Conservation (phyloP, 2,329 filamentous ascomycete species). For the Trichophyton verrucosum region DNA sequence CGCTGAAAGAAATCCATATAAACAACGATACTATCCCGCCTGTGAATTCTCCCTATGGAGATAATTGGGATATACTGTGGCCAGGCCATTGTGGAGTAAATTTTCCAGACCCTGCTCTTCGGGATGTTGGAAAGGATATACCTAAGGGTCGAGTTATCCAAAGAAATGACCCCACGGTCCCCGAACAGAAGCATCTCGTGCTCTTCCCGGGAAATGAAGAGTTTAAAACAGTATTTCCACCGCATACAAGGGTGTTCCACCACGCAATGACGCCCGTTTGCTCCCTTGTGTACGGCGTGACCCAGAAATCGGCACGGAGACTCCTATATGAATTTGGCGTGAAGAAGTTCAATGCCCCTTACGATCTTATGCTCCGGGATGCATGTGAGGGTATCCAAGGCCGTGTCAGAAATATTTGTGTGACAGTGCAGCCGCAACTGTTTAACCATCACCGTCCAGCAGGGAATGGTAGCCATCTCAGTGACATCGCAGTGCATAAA, state of each 20-base stretch:
- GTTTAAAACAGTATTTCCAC: slow-evolving; percentile 20
- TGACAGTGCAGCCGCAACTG: slow-evolving; percentile 15
- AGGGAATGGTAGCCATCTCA: slow-evolving; percentile 9
- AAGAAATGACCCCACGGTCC: background rate
- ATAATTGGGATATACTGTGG: slow-evolving; percentile 43
- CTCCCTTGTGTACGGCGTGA: slow-evolving; percentile 36
- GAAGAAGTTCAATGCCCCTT: slow-evolving; percentile 28
- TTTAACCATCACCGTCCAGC: slow-evolving; percentile 14
- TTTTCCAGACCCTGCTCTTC: slow-evolving; percentile 6
- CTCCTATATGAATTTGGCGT: slow-evolving; percentile 36
- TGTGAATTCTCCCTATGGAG: slow-evolving; percentile 36
- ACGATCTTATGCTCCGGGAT: slow-evolving; percentile 23
- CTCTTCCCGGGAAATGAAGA: background rate
- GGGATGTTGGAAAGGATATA: background rate
- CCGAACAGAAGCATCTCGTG: background rate
- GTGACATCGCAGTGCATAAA: slow-evolving; percentile 12
- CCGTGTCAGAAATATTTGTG: slow-evolving; percentile 12
- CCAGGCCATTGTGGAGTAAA: slow-evolving; percentile 22
- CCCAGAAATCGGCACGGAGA: slow-evolving; percentile 33
- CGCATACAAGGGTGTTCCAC: slow-evolving; percentile 37
- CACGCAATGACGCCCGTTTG: slow-evolving; percentile 31
- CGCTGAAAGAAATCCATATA: background rate
- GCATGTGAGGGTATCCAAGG: slow-evolving; percentile 21
- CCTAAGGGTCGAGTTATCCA: slow-evolving; percentile 3
- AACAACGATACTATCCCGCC: slow-evolving; percentile 9